Base-by-base conservation (phyloP, 495 filamentous ascomycete species). In the Tuber borchii region DNA sequence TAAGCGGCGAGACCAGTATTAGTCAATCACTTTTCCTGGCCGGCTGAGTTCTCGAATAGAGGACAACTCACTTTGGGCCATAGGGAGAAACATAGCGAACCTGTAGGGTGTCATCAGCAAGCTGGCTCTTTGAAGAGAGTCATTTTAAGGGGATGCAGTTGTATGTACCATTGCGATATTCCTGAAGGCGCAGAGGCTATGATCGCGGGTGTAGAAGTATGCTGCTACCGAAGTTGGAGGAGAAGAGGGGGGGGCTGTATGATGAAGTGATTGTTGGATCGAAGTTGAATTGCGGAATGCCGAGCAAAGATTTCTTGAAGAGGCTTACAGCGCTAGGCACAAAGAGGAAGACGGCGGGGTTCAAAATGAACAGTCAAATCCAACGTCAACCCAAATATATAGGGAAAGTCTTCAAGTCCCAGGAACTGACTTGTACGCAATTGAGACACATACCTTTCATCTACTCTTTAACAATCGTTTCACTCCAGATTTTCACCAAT, bases 41-140 rank as follows among this genome's bases (percentile, higher is more conserved):
- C 4, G 51, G 26, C 12, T 8, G 56, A 26, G 56, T 34, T 31
- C 51, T 65, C 26, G 1, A 65, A 34, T 0, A 65, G 78, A 26
- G 39, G 71, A 20, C 19, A 34, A 69, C 80, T 74, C 74, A 82
- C 81, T 77, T 82, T 34, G 81, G 81, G 70, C 81, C 81, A 65
- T 77, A 73, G 48, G 77, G 73, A 76, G 81, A 82, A 70, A 56
- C 48, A 75, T 82, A 82, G 75, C 68, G 70, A 71, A 74, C 72
- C 80, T 82, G 75, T 43, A 65, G 71, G 56, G 44, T 40, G 44
- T 46, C 65, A 77, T 79, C 75, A 79, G 73, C 31, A 73, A 79
- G 78, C 76, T 71, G 72, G 48, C 75, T 65, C 46, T 17, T 69
- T 37, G 46, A 37, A 61, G 71, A 44, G 69, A 17, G 34, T 5